These are phyloP conservation scores for Cunninghamia lanceolata DNA, from an alignment of 75 land plant genomes.

Conservation along the genomic window DNA sequence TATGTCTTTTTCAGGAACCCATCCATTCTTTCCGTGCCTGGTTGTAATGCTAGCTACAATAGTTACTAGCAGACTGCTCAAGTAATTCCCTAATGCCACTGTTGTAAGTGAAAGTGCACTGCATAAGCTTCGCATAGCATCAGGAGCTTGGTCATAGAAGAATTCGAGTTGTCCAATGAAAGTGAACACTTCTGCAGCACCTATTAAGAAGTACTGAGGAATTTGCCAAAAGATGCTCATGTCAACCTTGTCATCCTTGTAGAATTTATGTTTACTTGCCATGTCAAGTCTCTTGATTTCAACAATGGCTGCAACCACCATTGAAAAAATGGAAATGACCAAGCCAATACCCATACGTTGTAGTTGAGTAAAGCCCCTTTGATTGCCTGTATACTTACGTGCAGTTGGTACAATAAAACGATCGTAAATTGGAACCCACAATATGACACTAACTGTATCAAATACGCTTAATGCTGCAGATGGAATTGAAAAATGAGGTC, in stretches of 20 bases:
- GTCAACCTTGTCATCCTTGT: slow-evolving; percentile 14
- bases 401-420: slow-evolving; percentile 33
- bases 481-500: slow-evolving; percentile 39
- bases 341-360: slow-evolving; percentile 70
- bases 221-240: slow-evolving; percentile 49
- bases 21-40: slow-evolving; percentile 55
- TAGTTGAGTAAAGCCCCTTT: slow-evolving; percentile 45
- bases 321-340: slow-evolving; percentile 36
- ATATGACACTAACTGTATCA: slow-evolving; percentile 47
- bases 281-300: slow-evolving; percentile 42
- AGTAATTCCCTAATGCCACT: slow-evolving; percentile 59
- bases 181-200: slow-evolving; percentile 47
- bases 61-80: slow-evolving; percentile 67
- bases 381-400: slow-evolving; percentile 27
- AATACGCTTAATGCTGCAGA: slow-evolving; percentile 48
- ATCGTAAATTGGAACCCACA: slow-evolving; percentile 60
- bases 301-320: slow-evolving; percentile 54
- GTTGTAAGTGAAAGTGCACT: slow-evolving; percentile 77
- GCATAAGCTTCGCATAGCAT: slow-evolving; percentile 77
- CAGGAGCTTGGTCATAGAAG: slow-evolving; percentile 61
- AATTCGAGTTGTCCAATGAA: slow-evolving; percentile 50
- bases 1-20: slow-evolving; percentile 74
- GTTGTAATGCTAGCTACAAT: slow-evolving; percentile 49
- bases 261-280: slow-evolving; percentile 14
- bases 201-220: slow-evolving; percentile 60